These are phyloP conservation scores for Zymoseptoria tritici DNA, from an alignment of 2,329 filamentous ascomycete genomes.

Conservation along the genomic window DNA sequence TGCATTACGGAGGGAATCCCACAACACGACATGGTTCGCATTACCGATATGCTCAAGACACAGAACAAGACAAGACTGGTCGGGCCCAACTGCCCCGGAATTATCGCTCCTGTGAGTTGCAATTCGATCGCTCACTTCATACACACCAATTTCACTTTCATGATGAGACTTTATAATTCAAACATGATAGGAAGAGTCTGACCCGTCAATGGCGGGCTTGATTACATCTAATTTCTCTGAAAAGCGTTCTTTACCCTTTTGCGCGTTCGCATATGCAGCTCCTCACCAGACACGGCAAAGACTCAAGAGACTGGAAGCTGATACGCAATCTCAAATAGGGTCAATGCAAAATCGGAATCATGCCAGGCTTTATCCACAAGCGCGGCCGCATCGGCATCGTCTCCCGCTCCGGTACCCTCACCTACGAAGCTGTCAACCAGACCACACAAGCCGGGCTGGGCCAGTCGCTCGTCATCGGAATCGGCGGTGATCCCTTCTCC, in stretches of 20 bases:
- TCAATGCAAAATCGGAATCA: conserved; percentile 99
- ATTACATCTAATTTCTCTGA: conserved; percentile 20
- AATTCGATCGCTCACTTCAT: neutral
- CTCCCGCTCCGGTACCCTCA: conserved; percentile 93
- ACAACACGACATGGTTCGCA: conserved; percentile 98
- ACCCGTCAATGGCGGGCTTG: conserved; percentile 25
- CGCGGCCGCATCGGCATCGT: conserved; percentile 97
- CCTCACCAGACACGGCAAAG: neutral
- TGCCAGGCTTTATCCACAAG: conserved; percentile 99
- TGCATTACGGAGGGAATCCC: conserved; percentile 98
- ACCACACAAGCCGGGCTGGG: conserved; percentile 94
- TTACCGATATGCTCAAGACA: conserved; percentile 94
- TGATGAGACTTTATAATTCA: conserved; percentile 23
- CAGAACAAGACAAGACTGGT: conserved; percentile 96
- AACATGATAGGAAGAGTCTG: conserved; percentile 35
- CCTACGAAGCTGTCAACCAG: conserved; percentile 99
- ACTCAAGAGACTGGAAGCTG: neutral
- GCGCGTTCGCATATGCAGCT: neutral
- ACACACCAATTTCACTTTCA: conserved; percentile 7
- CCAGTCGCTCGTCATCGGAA: conserved; percentile 95
- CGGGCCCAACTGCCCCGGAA: conserved; percentile 95
- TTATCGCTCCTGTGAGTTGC: conserved; percentile 65
- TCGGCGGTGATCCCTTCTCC: conserved; percentile 96
- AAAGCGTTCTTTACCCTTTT: conserved; percentile 9
- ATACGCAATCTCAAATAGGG: conserved; percentile 46